Percentiles rank a stretch among this genome's conserved stretches.
Conservation (phyloP, 2,329 filamentous ascomycete genomes). For the Arthrobotrys sinensis region DNA sequence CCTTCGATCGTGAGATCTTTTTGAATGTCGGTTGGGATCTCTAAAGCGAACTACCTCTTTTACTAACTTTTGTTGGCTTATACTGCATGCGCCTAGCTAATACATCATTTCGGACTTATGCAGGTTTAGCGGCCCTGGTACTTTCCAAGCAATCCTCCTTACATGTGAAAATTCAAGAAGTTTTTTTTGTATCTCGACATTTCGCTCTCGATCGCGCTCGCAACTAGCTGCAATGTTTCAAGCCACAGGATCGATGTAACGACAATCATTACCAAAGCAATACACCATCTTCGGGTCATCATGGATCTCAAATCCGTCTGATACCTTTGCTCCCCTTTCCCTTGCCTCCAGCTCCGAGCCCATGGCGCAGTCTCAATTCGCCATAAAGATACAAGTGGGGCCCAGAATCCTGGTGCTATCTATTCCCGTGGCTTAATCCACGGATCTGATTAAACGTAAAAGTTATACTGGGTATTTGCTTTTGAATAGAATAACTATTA, state of each 20-base stretch:
- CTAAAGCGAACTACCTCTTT: conserved; percentile 3
- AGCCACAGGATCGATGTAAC: conserved; percentile 5
- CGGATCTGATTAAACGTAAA: conserved; percentile 14
- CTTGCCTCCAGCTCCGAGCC: background rate
- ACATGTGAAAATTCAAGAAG: conserved; percentile 24
- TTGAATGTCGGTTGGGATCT: conserved; percentile 18
- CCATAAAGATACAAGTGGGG: conserved; percentile 18
- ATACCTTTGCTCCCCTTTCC: background rate
- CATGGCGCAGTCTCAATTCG: conserved; percentile 10
- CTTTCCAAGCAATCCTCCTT: background rate
- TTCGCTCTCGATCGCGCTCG: conserved; percentile 13
- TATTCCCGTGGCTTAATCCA: conserved; percentile 14
- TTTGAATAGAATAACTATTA: conserved; percentile 11
- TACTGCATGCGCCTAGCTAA: conserved; percentile 13
- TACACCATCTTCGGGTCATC: conserved; percentile 26
- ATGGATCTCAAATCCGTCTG: conserved; percentile 18
- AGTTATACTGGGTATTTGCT: conserved; percentile 20
- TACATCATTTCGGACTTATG: conserved; percentile 27
- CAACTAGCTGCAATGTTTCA: conserved; percentile 28
- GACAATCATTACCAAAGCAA: conserved; percentile 30
- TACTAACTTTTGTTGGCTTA: conserved; percentile 25
- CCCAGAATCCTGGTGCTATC: conserved; percentile 12
- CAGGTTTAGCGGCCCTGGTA: conserved; percentile 2
- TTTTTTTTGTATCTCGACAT: conserved; percentile 1
- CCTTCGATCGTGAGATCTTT: conserved; percentile 8